Evolutionary conservation across 805 yeast genomes (phyloP).

Genomic region (Saturnispora galanensis): DNA sequence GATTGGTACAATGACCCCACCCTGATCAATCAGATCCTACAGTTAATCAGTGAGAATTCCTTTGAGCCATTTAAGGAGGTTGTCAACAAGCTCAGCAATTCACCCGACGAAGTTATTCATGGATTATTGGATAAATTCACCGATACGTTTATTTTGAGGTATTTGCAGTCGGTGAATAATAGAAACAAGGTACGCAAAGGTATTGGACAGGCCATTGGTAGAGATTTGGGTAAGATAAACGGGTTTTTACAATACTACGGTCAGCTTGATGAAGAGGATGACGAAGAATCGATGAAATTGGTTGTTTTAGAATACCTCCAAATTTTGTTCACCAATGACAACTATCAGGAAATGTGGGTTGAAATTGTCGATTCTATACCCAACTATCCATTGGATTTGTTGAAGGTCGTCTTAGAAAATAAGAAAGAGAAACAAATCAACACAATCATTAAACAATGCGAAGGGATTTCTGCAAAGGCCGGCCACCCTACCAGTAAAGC

Average conservation of each 20-base stretch:
- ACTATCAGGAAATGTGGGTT: constrained; percentile 8
- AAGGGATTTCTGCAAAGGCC: neutral
- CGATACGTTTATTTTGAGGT: constrained; percentile 33
- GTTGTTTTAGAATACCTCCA: constrained; percentile 43
- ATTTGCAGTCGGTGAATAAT: constrained; percentile 19
- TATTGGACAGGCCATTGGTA: constrained; percentile 40
- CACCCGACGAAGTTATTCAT: constrained; percentile 19
- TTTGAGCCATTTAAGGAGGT: constrained; percentile 22
- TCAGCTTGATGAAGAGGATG: constrained; percentile 25
- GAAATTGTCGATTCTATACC: constrained; percentile 7
- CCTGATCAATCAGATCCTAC: constrained; percentile 19
- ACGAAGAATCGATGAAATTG: constrained; percentile 16
- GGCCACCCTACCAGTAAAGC: neutral
- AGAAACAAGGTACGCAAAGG: constrained; percentile 21
- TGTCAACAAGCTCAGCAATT: constrained; percentile 12
- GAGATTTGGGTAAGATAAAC: constrained; percentile 51
- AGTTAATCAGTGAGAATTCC: constrained; percentile 21
- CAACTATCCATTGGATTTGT: constrained; percentile 46
- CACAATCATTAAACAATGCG: constrained; percentile 2
- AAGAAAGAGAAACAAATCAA: constrained; percentile 17
- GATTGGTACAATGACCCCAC: constrained; percentile 24
- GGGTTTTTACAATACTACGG: constrained; percentile 32
- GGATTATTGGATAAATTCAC: constrained; percentile 25
- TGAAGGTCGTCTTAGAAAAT: constrained; percentile 52
- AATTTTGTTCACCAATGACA: constrained; percentile 34